phyloP scores from a whole-genome alignment of 257 asterid genomes.

The Solanum paucissectum region DNA sequence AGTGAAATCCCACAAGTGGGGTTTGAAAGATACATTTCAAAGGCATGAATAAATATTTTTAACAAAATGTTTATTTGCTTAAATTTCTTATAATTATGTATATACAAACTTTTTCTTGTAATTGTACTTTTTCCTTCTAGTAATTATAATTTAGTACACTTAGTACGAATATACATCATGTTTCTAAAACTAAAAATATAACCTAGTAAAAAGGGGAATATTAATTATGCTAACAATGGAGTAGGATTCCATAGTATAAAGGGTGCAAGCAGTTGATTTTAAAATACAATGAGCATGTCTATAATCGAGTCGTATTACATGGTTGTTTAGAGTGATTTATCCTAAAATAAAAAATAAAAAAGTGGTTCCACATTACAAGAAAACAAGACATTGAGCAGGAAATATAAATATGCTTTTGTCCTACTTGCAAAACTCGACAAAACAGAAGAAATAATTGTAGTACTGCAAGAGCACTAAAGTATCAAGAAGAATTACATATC shows the following conservation, averaged over 20 bases:
- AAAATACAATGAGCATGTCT: neutral
- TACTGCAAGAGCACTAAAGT: neutral
- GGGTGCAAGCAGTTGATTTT: neutral
- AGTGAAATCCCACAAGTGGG: neutral
- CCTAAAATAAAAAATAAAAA: neutral
- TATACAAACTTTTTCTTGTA: neutral
- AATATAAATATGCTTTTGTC: neutral
- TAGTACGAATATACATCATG: neutral
- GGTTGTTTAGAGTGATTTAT: neutral
- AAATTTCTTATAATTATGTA: neutral
- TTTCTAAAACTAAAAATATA: neutral
- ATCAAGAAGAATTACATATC: neutral
- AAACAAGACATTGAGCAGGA: neutral
- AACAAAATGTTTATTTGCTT: neutral
- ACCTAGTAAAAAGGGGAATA: neutral
- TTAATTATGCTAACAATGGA: neutral
- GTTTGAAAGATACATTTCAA: neutral
- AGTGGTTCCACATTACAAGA: neutral
- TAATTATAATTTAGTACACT: neutral
- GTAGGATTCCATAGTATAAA: neutral
- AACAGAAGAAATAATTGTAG: neutral
- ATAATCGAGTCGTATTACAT: neutral
- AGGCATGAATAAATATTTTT: neutral
- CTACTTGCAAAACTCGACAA: neutral
- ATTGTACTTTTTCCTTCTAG: neutral